Evolutionary conservation across 768 basidiomycete species (phyloP), one percentile per base, ranked within the genome.

Genomic region (Leucocoprinus sp.): DNA sequence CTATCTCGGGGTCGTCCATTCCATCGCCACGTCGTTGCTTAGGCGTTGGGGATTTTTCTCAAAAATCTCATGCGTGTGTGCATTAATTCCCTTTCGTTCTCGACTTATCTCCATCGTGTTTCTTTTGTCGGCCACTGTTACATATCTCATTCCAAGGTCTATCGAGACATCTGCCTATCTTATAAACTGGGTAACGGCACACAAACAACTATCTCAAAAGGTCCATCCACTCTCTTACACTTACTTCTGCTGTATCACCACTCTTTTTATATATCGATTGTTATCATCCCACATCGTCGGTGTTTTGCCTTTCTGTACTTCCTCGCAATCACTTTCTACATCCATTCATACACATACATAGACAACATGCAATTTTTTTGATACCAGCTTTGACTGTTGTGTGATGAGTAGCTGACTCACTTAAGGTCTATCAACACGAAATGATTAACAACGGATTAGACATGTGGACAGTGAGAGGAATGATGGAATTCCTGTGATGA

Each of bases 351-450:
- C 39, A 35, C 41, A 24, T 40, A 48, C 37, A 46, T 48, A 48
- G 46, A 48, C 46, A 48, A 48, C 46, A 48, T 36, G 26, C 46
- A 48, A 26, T 14, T 34, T 31, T 29, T 45, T 18, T n/a, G 31
- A 7, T 45, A 18, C 23, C 7, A 31, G 8, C 19, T 38, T 43
- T 9, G n/a, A 29, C 24, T 11, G 21, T 15, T 44, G 5, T 26
- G 27, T 31, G 31, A 31, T 31, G 28, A 31, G 14, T 28, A 28
- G 21, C 28, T n/a, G 5, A 31, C 15, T 15, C 39, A 41, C 39
- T 14, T 39, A 23, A 23, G n/a, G n/a, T n/a, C 31, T 31, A 14
- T 14, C 31, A 31, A 8, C 9, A 14, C 9, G 31, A 31, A 5
- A 31, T 31, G 31, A 31, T 31, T 24, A 35, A 22, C 14, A 26